Evolutionary conservation across 305 asterid species (phyloP), one percentile per base, ranked within the genome.

Genomic region (Rubia occidens): DNA sequence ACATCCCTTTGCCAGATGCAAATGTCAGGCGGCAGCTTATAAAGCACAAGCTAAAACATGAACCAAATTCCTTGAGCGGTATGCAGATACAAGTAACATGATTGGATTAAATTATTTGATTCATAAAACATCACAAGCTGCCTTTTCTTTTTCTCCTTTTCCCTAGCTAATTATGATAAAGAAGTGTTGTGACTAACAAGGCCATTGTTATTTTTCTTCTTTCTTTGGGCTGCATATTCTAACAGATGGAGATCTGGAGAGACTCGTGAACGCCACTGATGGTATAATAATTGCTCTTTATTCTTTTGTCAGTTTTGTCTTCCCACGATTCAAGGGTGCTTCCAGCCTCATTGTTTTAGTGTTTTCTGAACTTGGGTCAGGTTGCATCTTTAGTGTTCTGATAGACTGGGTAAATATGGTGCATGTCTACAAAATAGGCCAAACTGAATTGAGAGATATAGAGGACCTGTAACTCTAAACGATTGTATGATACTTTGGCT

Each of bases 1-100:
- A 94, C 82, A 89, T 94, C 64, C 99, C 99, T 76, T 77, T 94
- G 82, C 99, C 97, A 66, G 99, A 94, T 88, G 79, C 78, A 67
- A 83, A 78, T 64, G 96, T 95, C 67, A 86, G 99, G 78, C 84
- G 86, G 75, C 81, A 83, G 72, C 97, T 94, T 77, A 75, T 94
- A 76, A 89, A 83, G 81, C 90, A 91, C 82, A 88, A 86, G 86
- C 99, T 94, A 75, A 91, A 83, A 84, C 96, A 95, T 72, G 79
- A 81, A 61, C 84, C 90, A 61, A 89, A 86, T 82, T 88, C 95
- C 53, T 88, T 91, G 87, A 91, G 95, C 74, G 97, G 99, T 94
- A 67, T 79, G 85, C 35, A 11, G 43, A 51, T 17, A n/a, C 21
- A 4, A 51, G 56, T 51, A 15, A 15, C 21, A 15, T 51, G 56